A percentile compares a stretch with the other conserved stretches of the same genome.
These are phyloP conservation scores for Brassica hybrid DNA, from an alignment of 441 rosid species.

Conservation along the genomic window DNA sequence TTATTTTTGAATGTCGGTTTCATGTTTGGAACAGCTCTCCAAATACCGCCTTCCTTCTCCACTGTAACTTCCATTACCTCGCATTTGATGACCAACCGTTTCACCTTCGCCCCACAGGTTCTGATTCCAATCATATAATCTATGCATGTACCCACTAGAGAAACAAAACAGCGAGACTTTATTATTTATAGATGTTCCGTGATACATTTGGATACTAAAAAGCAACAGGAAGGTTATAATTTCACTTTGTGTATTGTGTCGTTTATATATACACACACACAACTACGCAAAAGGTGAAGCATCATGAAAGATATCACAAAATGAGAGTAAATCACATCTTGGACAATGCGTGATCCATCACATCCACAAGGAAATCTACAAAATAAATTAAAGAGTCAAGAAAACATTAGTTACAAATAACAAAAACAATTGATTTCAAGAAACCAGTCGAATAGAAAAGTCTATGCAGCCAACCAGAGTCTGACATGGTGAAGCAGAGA, in stretches of 20 bases:
- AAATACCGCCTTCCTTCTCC: slow-evolving; percentile 3
- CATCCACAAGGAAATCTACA: slow-evolving; percentile 7
- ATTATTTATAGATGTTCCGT: not conserved
- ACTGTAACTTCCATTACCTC: not conserved
- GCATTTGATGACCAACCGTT: slow-evolving; percentile 20
- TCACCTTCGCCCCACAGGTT: slow-evolving; percentile 13
- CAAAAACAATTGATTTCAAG: not conserved
- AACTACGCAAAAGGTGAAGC: not conserved
- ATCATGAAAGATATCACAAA: not conserved
- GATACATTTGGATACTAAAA: not conserved
- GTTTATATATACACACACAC: slow-evolving; percentile 13
- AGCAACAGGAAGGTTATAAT: not conserved
- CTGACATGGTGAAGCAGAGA: slow-evolving; percentile 83
- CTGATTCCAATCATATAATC: not conserved
- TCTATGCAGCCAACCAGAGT: slow-evolving; percentile 65
- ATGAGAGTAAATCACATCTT: slow-evolving; percentile 54
- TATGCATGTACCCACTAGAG: not conserved
- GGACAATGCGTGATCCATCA: slow-evolving; percentile 64
- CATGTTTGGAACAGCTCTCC: slow-evolving; percentile 1
- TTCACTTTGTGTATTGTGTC: not conserved
- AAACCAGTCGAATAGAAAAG: not conserved
- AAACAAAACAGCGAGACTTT: not conserved
- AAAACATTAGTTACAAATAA: not conserved
- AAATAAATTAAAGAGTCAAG: not conserved
- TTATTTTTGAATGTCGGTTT: no score